phyloP scores from a whole-genome alignment of 2,329 filamentous ascomycete species.

The Aspergillus bombycis region DNA sequence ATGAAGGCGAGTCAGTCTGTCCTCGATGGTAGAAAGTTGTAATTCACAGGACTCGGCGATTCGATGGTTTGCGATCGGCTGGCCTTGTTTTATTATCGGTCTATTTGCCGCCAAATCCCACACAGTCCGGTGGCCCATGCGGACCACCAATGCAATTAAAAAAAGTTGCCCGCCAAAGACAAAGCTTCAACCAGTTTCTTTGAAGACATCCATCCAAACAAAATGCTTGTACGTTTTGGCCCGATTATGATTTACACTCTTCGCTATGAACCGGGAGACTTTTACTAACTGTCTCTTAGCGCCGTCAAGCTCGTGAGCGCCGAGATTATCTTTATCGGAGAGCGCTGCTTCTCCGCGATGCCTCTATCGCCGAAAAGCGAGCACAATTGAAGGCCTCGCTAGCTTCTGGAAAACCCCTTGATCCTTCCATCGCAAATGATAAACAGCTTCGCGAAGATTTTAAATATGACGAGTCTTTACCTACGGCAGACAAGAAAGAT shows the following conservation, averaged over 20 bases:
- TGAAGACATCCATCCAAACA: constrained; percentile 15
- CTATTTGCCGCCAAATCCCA: constrained; percentile 35
- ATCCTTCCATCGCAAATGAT: constrained; percentile 82
- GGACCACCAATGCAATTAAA: constrained; percentile 35
- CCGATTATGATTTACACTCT: not conserved
- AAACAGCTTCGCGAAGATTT: constrained; percentile 81
- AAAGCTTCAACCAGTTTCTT: constrained; percentile 13
- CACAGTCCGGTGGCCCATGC: constrained; percentile 27
- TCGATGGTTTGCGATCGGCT: constrained; percentile 25
- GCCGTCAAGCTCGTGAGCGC: constrained; percentile 76
- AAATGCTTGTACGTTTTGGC: constrained; percentile 36
- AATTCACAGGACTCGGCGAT: constrained; percentile 17
- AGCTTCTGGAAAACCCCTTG: constrained; percentile 84
- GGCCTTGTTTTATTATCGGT: constrained; percentile 26
- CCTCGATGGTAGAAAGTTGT: constrained; percentile 18
- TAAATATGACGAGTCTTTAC: constrained; percentile 85
- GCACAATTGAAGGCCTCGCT: constrained; percentile 84
- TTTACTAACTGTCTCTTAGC: constrained; percentile 38
- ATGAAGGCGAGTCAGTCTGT: constrained; percentile 26
- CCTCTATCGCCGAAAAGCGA: constrained; percentile 89
- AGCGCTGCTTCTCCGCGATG: constrained; percentile 83
- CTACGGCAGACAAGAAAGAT: constrained; percentile 60
- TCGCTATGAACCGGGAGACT: not conserved
- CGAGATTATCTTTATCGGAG: constrained; percentile 89
- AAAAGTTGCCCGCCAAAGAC: constrained; percentile 39